Evolutionary conservation across 257 asterid species (phyloP), one percentile per base, ranked within the genome.

Genomic region (Buddleja alternifolia): DNA sequence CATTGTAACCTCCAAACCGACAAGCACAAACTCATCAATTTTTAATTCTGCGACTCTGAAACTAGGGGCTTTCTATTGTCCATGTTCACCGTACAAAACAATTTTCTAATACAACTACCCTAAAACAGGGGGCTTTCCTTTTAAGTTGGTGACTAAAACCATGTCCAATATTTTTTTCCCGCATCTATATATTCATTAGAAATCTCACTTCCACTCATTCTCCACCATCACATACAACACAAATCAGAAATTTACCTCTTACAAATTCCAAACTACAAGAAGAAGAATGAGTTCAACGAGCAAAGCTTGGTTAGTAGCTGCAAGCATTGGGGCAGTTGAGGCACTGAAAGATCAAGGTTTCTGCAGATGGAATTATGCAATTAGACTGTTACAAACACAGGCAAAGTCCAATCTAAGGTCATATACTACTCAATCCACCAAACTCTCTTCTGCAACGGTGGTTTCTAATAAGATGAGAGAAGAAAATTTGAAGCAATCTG

Each of bases 241-340:
- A 47, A 65, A 3, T 12, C 39, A 54, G 10, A 61, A 21, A 23
- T 23, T 52, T 14, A 42, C 67, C 4, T 40, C 53, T n/a, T n/a
- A n/a, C n/a, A n/a, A 44, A 37, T 8, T 36, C 11, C 16, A 10
- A 44, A 63, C 12, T 10, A 29, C 12, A 50, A 17, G 19, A 4
- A 20, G 8, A 19, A 55, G 41, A 5, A 48, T 86, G 91, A 91
- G 83, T 82, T 55, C n/a, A n/a, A n/a, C n/a, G n/a, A n/a, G n/a
- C n/a, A n/a, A n/a, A n/a, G n/a, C n/a, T n/a, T n/a, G n/a, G n/a
- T n/a, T n/a, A n/a, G n/a, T n/a, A n/a, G n/a, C n/a, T n/a, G n/a
- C n/a, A n/a, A n/a, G n/a, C n/a, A n/a, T n/a, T n/a, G n/a, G n/a
- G n/a, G n/a, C n/a, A n/a, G n/a, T n/a, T n/a, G n/a, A n/a, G n/a